Evolutionary conservation across 2,329 filamentous ascomycete genomes (phyloP).

Genomic region (Pseudocercospora fuligena): DNA sequence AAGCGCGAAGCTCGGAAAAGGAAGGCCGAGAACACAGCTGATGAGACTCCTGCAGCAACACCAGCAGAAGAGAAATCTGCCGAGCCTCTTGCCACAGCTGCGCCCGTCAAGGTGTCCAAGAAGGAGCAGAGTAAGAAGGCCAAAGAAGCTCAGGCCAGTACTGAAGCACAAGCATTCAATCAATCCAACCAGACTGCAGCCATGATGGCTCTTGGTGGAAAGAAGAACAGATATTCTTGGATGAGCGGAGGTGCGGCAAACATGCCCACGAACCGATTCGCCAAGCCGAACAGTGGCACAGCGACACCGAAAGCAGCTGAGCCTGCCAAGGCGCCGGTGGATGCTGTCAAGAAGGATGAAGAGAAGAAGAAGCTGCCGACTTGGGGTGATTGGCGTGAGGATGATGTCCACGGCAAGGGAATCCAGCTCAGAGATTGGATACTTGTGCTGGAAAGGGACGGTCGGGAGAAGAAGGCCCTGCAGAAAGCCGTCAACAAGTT

Average conservation of each 20-base stretch:
- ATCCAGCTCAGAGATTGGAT: slow-evolving; percentile 87
- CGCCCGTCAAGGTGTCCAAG: slow-evolving; percentile 75
- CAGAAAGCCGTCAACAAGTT: slow-evolving; percentile 54
- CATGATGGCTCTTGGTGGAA: slow-evolving; percentile 70
- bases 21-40: slow-evolving; percentile 33
- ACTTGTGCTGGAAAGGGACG: slow-evolving; percentile 77
- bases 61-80: slow-evolving; percentile 37
- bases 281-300: slow-evolving; percentile 38
- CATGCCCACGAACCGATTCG: slow-evolving; percentile 55
- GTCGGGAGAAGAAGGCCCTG: slow-evolving; percentile 66
- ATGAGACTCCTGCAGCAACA: slow-evolving; percentile 31
- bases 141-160: slow-evolving; percentile 64
- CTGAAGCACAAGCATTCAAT: slow-evolving; percentile 57
- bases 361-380: slow-evolving; percentile 34
- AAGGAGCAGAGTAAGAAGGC: slow-evolving; percentile 81
- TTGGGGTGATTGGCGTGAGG: slow-evolving; percentile 63
- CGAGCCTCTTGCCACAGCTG: slow-evolving; percentile 43
- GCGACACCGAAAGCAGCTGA: slow-evolving; percentile 33
- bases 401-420: slow-evolving; percentile 73
- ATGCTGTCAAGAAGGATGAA: slow-evolving; percentile 24
- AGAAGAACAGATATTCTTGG: slow-evolving; percentile 73
- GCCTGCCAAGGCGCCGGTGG: slow-evolving; percentile 19
- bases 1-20: slow-evolving; percentile 50
- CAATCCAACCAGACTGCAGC: slow-evolving; percentile 83
- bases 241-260: slow-evolving; percentile 66